Percentiles rank a stretch among this genome's conserved stretches.
These are phyloP conservation scores for Daldinia eschscholtzii DNA, from an alignment of 2,329 filamentous ascomycete genomes.

Conservation along the genomic window DNA sequence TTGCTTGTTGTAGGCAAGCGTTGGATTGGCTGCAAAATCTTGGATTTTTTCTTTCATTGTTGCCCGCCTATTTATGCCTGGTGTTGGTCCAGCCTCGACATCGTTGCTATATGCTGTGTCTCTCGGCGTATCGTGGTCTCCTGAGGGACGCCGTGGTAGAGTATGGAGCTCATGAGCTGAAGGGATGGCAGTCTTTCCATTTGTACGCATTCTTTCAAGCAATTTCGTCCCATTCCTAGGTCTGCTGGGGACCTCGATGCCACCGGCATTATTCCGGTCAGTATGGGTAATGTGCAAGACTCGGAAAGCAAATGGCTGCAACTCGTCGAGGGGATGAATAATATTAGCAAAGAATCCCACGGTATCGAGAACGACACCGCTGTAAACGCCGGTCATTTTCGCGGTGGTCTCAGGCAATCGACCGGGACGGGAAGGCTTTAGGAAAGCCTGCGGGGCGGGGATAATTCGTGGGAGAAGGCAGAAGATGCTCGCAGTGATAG, in stretches of 20 bases:
- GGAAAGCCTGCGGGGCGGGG: conserved; percentile 72
- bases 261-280: conserved; percentile 48
- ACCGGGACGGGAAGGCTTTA: conserved; percentile 66
- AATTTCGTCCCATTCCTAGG: conserved; percentile 25
- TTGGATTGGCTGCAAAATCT: conserved; percentile 60
- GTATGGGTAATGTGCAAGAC: conserved; percentile 63
- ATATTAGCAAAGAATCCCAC: conserved; percentile 74
- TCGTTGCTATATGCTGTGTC: conserved; percentile 42
- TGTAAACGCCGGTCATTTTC: conserved; percentile 69
- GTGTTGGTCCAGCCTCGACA: conserved; percentile 44
- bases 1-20: conserved; percentile 54
- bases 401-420: conserved; percentile 68
- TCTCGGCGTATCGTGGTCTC: conserved; percentile 31
- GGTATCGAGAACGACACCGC: conserved; percentile 65
- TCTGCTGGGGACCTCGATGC: conserved; percentile 37
- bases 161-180: conserved; percentile 17
- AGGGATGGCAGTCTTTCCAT: conserved; percentile 33
- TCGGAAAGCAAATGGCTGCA: conserved; percentile 62
- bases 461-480: conserved; percentile 71
- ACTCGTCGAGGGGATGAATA: conserved; percentile 66
- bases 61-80: conserved; percentile 49
- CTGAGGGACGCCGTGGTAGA: conserved; percentile 37
- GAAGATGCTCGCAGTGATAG: conserved; percentile 69
- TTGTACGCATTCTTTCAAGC: conserved; percentile 29
- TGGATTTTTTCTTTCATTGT: conserved; percentile 59